Base-by-base conservation (phyloP, 495 filamentous ascomycete genomes). In the Extremus antarcticus region DNA sequence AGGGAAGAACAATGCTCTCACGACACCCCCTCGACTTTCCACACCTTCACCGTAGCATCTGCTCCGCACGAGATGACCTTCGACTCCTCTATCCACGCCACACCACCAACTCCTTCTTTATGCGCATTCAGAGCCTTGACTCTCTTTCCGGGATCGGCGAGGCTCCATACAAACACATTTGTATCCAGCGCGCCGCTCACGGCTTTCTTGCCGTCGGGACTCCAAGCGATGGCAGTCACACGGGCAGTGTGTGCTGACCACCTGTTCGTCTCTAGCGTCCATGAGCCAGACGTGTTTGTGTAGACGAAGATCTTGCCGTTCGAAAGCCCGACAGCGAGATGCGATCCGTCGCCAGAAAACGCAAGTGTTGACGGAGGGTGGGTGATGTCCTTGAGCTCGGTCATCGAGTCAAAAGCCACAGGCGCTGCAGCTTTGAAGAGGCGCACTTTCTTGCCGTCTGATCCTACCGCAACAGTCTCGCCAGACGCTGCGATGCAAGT, bases 231-330 rank as follows among this genome's bases (percentile, higher is more conserved):
- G 41, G 77, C 78, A 50, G 84, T 89, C 43, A 97, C 83, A 17
- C 90, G 79, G 21, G 84, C 88, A 7, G 90, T 95, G 68, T 98
- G 94, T 17, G 89, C 86, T 16, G 86, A 87, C 92, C 94, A 98
- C 29, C 91, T 79, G 60, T 84, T 81, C 7, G 84, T 88, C 29
- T 75, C 78, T 0, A 88, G 63, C 9, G 70, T 69, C 68, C 82
- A 83, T 2, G 71, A 66, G 16, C 55, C 64, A 24, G 59, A 50
- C 16, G 57, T 47, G 29, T 74, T 72, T 19, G 81, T 81, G 71
- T 86, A 92, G 16, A 87, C 86, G 50, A 81, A 68, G 48, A 98
- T 88, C 71, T 92, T 91, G 48, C 92, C 92, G 1, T 80, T 77
- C n/a, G 83, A 76, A 67, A 86, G 86, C 20, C 92, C 92, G 7